A percentile compares a stretch with the other conserved stretches of the same genome.
Evolutionary conservation across 139 green algal species (phyloP).

Genomic region (Asterochloris sp.): DNA sequence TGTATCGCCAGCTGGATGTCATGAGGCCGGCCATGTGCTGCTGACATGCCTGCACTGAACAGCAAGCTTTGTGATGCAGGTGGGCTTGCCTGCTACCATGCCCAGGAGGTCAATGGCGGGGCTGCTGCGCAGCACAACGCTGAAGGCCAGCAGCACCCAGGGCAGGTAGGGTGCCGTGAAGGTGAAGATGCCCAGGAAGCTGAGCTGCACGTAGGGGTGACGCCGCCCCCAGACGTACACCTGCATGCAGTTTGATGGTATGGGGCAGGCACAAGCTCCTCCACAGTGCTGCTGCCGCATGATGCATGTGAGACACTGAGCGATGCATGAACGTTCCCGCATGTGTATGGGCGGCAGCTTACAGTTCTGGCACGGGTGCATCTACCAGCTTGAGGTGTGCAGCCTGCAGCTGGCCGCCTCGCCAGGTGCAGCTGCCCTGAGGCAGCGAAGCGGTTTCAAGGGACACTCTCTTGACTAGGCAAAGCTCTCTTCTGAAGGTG

Average conservation of each 20-base stretch:
- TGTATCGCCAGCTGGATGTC: background rate
- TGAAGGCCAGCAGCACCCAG: conserved; percentile 97
- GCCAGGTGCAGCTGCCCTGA: too few relatives aligned
- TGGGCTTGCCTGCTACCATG: conserved; percentile 70
- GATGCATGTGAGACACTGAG: too few relatives aligned
- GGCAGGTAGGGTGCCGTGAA: conserved; percentile 98
- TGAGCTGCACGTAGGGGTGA: conserved; percentile 90
- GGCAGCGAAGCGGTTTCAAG: too few relatives aligned
- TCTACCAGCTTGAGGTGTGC: too few relatives aligned
- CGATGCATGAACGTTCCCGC: too few relatives aligned
- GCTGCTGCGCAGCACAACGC: conserved; percentile 82
- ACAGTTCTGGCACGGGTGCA: too few relatives aligned
- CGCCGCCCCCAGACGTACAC: conserved; percentile 97
- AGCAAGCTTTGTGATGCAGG: background rate
- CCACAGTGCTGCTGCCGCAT: too few relatives aligned
- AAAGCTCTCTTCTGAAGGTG: too few relatives aligned
- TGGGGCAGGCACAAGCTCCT: too few relatives aligned
- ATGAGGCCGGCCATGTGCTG: background rate
- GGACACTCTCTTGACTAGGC: too few relatives aligned
- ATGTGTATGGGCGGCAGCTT: too few relatives aligned
- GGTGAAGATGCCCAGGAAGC: conserved; percentile 97
- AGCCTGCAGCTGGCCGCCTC: too few relatives aligned
- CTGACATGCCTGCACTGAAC: background rate
- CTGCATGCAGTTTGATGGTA: conserved; percentile 19
- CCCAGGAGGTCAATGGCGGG: conserved; percentile 92